phyloP scores from a whole-genome alignment of 768 basidiomycete species.

The Sporobolomyces roseus region DNA sequence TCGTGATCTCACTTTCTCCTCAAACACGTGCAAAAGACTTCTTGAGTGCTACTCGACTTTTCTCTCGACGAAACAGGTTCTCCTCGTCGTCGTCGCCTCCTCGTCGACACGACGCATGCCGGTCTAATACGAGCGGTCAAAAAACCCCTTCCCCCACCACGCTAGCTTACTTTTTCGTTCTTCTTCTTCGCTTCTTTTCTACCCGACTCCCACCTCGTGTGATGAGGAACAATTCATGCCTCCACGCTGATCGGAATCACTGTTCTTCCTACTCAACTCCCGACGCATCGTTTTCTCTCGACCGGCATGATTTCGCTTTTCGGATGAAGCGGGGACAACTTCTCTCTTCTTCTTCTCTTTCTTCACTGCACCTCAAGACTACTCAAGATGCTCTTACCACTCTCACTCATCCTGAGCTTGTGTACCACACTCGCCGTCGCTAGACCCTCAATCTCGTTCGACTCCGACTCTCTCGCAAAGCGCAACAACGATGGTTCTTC shows the following conservation, averaged over 20 bases:
- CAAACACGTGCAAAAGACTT: too few relatives aligned
- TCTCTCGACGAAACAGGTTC: too few relatives aligned
- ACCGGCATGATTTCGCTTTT: background rate
- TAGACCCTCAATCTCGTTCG: background rate
- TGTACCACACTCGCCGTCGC: background rate
- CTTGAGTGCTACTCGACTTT: too few relatives aligned
- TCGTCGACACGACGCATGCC: too few relatives aligned
- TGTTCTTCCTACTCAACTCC: background rate
- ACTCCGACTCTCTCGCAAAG: background rate
- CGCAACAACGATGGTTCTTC: conserved; percentile 10
- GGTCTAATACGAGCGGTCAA: too few relatives aligned
- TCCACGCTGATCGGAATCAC: background rate
- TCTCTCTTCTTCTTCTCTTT: background rate
- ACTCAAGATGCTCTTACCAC: background rate
- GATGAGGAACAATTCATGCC: background rate
- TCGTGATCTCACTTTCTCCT: too few relatives aligned
- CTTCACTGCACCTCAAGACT: background rate
- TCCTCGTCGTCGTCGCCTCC: too few relatives aligned
- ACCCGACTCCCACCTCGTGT: background rate
- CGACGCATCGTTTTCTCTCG: too few relatives aligned
- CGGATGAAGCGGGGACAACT: background rate
- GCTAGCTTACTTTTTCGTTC: background rate
- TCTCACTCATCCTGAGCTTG: background rate
- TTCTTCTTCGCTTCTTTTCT: background rate
- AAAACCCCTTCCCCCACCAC: background rate